Evolutionary conservation across 179 eudicot species (phyloP).

Genomic region (Drosera spatulata): DNA sequence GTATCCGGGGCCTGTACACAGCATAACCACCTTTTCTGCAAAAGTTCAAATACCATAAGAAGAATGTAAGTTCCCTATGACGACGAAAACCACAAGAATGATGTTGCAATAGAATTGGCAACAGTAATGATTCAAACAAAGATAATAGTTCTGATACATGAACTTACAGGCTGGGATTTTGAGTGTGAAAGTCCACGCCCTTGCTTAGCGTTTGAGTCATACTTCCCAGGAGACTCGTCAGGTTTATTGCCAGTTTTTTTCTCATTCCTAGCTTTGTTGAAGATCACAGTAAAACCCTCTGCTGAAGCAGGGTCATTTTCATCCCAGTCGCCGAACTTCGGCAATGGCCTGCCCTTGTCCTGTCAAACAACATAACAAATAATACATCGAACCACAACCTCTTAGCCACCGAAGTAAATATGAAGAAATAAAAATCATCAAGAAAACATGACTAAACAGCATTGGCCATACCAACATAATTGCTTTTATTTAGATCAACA

Average conservation of each 20-base stretch:
- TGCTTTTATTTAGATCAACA: too few relatives aligned
- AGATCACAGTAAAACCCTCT: slow-evolving; percentile 43
- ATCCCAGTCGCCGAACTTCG: slow-evolving; percentile 34
- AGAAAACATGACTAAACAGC: too few relatives aligned
- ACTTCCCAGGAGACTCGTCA: not conserved
- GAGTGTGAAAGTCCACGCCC: not conserved
- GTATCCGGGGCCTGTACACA: slow-evolving; percentile 2
- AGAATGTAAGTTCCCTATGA: not conserved
- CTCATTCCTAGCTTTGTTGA: slow-evolving; percentile 40
- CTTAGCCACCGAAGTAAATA: too few relatives aligned
- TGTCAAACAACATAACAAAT: too few relatives aligned
- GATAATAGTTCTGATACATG: not conserved
- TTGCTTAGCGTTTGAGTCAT: not conserved
- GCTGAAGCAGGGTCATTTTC: slow-evolving; percentile 44
- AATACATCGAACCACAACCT: too few relatives aligned
- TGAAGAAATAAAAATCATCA: too few relatives aligned
- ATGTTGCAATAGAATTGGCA: not conserved
- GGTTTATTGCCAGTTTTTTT: slow-evolving; percentile 27
- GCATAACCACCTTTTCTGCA: slow-evolving; percentile 1
- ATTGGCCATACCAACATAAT: too few relatives aligned
- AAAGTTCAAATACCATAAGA: not conserved
- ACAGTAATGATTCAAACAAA: not conserved
- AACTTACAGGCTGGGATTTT: slow-evolving; percentile 1
- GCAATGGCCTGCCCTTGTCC: too few relatives aligned
- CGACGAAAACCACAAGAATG: not conserved